phyloP scores from a whole-genome alignment of 2,329 filamentous ascomycete species.

The Claviceps capensis region DNA sequence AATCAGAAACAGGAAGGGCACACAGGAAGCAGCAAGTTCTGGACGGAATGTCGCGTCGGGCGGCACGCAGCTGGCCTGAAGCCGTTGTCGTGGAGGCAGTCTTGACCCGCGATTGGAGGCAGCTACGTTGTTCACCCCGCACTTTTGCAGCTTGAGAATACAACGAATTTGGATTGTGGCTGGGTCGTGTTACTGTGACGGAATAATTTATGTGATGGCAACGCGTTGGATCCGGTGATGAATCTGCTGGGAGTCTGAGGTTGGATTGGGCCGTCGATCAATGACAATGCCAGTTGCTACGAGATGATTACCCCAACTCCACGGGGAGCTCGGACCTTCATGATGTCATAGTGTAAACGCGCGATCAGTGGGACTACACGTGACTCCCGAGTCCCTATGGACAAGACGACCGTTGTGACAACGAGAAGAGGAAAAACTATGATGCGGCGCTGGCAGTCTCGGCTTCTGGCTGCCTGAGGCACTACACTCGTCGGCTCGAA shows the following conservation, averaged over 20 bases:
- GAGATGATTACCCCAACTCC: neutral
- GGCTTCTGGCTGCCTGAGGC: constrained; percentile 15
- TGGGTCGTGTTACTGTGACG: constrained; percentile 4
- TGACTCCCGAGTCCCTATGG: neutral
- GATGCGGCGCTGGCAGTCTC: neutral
- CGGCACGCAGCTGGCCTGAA: constrained; percentile 2
- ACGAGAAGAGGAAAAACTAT: neutral
- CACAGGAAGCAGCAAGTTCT: neutral
- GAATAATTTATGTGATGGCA: neutral
- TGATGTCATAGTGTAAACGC: constrained; percentile 7
- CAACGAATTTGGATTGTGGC: neutral
- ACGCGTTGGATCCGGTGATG: no score
- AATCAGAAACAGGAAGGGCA: neutral
- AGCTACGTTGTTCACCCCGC: constrained; percentile 12
- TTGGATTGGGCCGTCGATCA: neutral
- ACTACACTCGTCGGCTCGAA: constrained; percentile 14
- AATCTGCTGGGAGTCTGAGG: no score
- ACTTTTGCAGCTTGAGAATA: constrained; percentile 8
- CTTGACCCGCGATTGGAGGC: constrained; percentile 17
- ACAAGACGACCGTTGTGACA: no score
- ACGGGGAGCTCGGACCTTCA: constrained; percentile 1
- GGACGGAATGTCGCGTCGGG: neutral
- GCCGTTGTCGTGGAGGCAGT: constrained; percentile 16
- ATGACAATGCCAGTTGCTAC: neutral
- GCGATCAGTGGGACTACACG: neutral